A percentile compares a stretch with the other conserved stretches of the same genome.
These are phyloP conservation scores for Glomus cerebriforme DNA, from an alignment of 192 early-diverging fungal genomes.

Conservation along the genomic window DNA sequence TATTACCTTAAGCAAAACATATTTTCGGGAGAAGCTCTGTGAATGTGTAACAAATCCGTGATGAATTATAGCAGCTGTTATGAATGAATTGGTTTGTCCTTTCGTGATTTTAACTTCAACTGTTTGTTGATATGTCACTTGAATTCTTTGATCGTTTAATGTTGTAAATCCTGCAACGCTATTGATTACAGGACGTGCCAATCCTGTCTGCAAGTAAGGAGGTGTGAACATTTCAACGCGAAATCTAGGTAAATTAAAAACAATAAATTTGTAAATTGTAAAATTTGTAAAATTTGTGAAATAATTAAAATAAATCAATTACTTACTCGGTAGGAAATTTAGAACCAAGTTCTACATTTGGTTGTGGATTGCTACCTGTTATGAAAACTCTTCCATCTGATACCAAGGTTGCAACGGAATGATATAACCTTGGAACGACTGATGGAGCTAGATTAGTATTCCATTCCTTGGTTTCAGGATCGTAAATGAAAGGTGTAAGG, in stretches of 20 bases:
- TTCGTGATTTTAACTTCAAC: slow-evolving; percentile 19
- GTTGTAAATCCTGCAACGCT: background rate
- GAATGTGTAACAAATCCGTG: slow-evolving; percentile 60
- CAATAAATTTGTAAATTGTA: slow-evolving; percentile 27
- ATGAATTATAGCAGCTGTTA: slow-evolving; percentile 48
- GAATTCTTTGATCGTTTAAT: background rate
- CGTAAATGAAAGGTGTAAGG: slow-evolving; percentile 54
- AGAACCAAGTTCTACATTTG: slow-evolving; percentile 5
- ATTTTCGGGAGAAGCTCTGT: slow-evolving; percentile 52
- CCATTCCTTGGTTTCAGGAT: slow-evolving; percentile 40
- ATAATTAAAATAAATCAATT: background rate
- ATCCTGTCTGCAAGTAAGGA: slow-evolving; percentile 40
- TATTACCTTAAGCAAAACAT: slow-evolving; percentile 31
- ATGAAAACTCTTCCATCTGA: slow-evolving; percentile 46
- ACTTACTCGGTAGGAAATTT: slow-evolving; percentile 52
- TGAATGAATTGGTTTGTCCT: slow-evolving; percentile 20
- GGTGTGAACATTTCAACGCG: slow-evolving; percentile 56
- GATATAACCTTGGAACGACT: slow-evolving; percentile 62
- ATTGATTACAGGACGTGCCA: background rate
- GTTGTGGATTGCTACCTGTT: slow-evolving; percentile 44
- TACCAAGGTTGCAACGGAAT: slow-evolving; percentile 53
- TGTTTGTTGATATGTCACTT: slow-evolving; percentile 30
- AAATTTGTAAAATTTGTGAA: background rate
- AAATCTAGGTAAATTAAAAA: slow-evolving; percentile 45
- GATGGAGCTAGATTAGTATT: slow-evolving; percentile 29